Percentiles rank a stretch among this genome's conserved stretches.
These are phyloP conservation scores for Thamnidium elegans DNA, from an alignment of 192 early-diverging fungal genomes.

Conservation along the genomic window DNA sequence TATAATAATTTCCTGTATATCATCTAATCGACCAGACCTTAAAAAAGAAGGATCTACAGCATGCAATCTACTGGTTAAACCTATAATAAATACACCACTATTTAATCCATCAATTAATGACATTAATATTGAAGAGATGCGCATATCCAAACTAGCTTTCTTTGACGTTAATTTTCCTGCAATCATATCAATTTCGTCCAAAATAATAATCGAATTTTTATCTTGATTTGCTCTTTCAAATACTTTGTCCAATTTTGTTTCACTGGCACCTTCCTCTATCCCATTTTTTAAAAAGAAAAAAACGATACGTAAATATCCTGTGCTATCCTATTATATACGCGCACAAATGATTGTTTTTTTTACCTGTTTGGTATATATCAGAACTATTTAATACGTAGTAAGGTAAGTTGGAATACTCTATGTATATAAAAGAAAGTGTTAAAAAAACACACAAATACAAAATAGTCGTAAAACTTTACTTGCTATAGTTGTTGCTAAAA, in stretches of 20 bases:
- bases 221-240: conserved; percentile 34
- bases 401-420: conserved; percentile 17
- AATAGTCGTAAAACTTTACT: conserved; percentile 16
- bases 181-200: conserved; percentile 59
- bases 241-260: conserved; percentile 42
- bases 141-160: conserved; percentile 24
- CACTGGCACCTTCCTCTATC: conserved; percentile 54
- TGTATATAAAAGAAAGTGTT: neutral
- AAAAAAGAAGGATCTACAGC: conserved; percentile 47
- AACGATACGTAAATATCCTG: too few species aligned
- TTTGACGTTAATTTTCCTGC: conserved; percentile 24
- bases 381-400: conserved; percentile 16
- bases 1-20: conserved; percentile 46
- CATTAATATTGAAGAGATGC: conserved; percentile 13
- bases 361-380: conserved; percentile 22
- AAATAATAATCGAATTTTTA: conserved; percentile 44
- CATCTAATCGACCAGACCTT: conserved; percentile 60
- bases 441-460: neutral
- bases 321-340: too few species aligned
- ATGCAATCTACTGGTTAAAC: conserved; percentile 54
- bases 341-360: neutral
- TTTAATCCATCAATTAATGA: conserved; percentile 18
- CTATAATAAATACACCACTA: conserved; percentile 45
- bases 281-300: too few species aligned
- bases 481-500: conserved; percentile 41